These are phyloP conservation scores for Saccharomycopsis sp. DNA, from an alignment of 805 yeast species.

Conservation along the genomic window DNA sequence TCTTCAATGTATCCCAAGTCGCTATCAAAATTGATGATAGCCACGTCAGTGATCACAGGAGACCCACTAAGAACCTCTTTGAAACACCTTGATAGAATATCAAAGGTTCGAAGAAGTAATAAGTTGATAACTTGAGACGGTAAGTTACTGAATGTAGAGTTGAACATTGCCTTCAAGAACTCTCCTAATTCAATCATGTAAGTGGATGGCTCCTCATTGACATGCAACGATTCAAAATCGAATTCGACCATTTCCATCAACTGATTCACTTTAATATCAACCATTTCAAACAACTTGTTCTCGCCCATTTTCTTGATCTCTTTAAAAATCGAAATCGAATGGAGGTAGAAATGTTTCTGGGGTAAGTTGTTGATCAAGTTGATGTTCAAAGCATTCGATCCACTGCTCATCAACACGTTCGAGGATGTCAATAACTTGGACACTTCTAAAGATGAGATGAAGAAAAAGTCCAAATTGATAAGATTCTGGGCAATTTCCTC, in stretches of 20 bases:
- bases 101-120: conserved; percentile 81
- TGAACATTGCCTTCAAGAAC: conserved; percentile 77
- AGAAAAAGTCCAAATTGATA: conserved; percentile 81
- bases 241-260: conserved; percentile 79
- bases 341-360: conserved; percentile 34
- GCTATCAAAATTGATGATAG: conserved; percentile 67
- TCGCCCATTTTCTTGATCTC: conserved; percentile 67
- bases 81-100: conserved; percentile 69
- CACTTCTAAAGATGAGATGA: conserved; percentile 66
- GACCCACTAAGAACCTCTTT: conserved; percentile 50
- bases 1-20: conserved; percentile 75
- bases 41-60: conserved; percentile 46
- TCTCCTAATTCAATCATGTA: conserved; percentile 79
- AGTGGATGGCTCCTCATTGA: conserved; percentile 58
- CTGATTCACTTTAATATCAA: conserved; percentile 73
- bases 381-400: conserved; percentile 30
- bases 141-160: conserved; percentile 73
- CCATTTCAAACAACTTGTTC: conserved; percentile 70
- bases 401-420: conserved; percentile 27
- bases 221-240: conserved; percentile 61
- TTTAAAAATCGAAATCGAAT: conserved; percentile 49
- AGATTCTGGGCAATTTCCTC: conserved; percentile 87
- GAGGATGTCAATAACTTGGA: conserved; percentile 35
- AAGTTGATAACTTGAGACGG: conserved; percentile 74
- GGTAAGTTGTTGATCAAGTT: conserved; percentile 30